phyloP scores from a whole-genome alignment of 192 early-diverging fungal genomes.

The Fimicolochytrium jonesii region DNA sequence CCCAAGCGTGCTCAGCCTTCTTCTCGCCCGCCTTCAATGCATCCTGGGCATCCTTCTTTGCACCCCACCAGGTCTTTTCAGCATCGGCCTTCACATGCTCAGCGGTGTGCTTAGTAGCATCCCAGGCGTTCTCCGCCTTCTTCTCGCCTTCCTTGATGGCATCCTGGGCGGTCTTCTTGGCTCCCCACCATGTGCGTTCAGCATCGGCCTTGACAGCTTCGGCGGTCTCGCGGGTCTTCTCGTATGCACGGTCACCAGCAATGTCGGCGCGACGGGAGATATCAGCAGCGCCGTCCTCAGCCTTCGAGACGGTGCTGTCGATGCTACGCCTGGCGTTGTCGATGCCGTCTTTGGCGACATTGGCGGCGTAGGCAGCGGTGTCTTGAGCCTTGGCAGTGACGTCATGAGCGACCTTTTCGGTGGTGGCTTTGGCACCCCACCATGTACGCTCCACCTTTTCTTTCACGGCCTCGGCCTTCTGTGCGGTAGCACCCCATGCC shows the following conservation, averaged over 20 bases:
- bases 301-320: background rate
- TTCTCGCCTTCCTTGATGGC: background rate
- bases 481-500: background rate
- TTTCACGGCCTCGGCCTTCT: conserved; percentile 5
- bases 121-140: conserved; percentile 13
- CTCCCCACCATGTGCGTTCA: conserved; percentile 13
- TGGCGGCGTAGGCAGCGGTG: conserved; percentile 3
- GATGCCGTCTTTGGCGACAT: conserved; percentile 1
- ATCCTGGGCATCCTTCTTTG: background rate
- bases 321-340: background rate
- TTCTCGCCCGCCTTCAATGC: background rate
- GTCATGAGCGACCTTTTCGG: background rate
- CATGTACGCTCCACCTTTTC: background rate
- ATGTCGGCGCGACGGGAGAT: conserved; percentile 17
- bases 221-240: background rate
- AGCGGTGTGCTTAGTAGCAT: background rate
- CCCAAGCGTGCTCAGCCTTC: background rate
- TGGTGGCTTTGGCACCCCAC: conserved; percentile 5
- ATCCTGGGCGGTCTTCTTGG: conserved; percentile 1
- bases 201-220: conserved; percentile 1
- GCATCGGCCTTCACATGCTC: background rate
- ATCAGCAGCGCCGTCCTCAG: conserved; percentile 7
- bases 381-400: background rate
- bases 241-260: conserved; percentile 1
- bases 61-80: background rate